These are phyloP conservation scores for Cylindrodendrum hubeiense DNA, from an alignment of 2,329 filamentous ascomycete species.

Conservation along the genomic window DNA sequence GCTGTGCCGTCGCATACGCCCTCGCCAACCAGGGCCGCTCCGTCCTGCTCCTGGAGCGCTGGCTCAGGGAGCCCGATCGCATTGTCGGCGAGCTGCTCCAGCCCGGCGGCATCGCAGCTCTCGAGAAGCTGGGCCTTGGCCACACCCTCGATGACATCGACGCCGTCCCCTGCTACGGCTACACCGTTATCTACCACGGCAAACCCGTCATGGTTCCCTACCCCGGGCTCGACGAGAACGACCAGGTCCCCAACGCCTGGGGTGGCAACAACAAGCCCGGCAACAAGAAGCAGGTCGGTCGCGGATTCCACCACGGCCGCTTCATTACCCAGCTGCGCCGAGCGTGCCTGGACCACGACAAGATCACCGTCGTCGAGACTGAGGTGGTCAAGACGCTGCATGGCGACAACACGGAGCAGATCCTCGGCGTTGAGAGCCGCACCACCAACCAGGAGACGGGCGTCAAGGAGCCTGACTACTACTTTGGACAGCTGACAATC, in stretches of 20 bases:
- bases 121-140: slow-evolving; percentile 82
- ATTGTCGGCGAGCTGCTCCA: slow-evolving; percentile 97
- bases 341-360: slow-evolving; percentile 79
- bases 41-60: slow-evolving; percentile 89
- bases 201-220: slow-evolving; percentile 83
- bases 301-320: slow-evolving; percentile 92
- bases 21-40: slow-evolving; percentile 91
- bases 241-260: slow-evolving; percentile 55
- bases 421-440: slow-evolving; percentile 84
- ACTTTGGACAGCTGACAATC: slow-evolving; percentile 90
- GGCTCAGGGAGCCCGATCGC: slow-evolving; percentile 90
- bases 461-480: slow-evolving; percentile 75
- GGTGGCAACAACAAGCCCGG: slow-evolving; percentile 48
- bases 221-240: slow-evolving; percentile 69
- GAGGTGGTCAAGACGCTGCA: slow-evolving; percentile 83
- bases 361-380: slow-evolving; percentile 92
- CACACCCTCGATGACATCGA: slow-evolving; percentile 93
- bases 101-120: slow-evolving; percentile 86
- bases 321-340: slow-evolving; percentile 87
- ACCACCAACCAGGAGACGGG: slow-evolving; percentile 71
- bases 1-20: slow-evolving; percentile 86
- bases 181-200: slow-evolving; percentile 87
- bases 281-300: slow-evolving; percentile 70
- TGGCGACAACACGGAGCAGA: slow-evolving; percentile 74
- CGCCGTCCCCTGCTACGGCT: slow-evolving; percentile 83